phyloP scores from a whole-genome alignment of 805 yeast genomes.

The Scheffersomyces lignosus region DNA sequence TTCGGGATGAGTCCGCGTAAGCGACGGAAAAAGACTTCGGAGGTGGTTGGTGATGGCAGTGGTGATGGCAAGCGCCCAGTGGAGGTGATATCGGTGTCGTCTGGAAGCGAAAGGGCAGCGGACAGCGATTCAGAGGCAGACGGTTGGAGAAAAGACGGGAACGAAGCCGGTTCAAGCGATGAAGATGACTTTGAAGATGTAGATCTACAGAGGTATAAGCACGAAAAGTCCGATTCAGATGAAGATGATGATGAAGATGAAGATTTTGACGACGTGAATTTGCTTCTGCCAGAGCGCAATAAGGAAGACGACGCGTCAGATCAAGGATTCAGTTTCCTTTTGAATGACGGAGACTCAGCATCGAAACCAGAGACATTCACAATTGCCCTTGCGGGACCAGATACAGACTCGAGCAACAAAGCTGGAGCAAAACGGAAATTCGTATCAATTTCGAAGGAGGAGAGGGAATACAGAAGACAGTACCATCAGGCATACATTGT shows the following conservation, averaged over 20 bases:
- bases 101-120: too few relatives aligned
- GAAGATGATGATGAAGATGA: constrained; percentile 21
- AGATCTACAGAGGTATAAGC: constrained; percentile 12
- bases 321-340: too few relatives aligned
- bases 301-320: too few relatives aligned
- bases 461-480: constrained; percentile 49
- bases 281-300: constrained; percentile 8
- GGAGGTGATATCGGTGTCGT: too few relatives aligned
- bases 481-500: constrained; percentile 62
- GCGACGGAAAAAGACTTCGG: too few relatives aligned
- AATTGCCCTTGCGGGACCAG: constrained; percentile 5
- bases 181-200: constrained; percentile 34
- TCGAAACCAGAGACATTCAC: constrained; percentile 10
- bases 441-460: constrained; percentile 51
- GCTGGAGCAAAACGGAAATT: constrained; percentile 19
- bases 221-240: neutral
- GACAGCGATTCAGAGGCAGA: too few relatives aligned
- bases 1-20: neutral
- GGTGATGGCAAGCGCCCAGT: too few relatives aligned
- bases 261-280: constrained; percentile 24
- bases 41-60: too few relatives aligned
- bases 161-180: constrained; percentile 27
- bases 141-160: too few relatives aligned
- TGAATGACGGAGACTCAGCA: neutral
- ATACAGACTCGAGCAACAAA: neutral